Base-by-base conservation (phyloP, 169 alveolate species). In the Plasmodium reichenowi region DNA sequence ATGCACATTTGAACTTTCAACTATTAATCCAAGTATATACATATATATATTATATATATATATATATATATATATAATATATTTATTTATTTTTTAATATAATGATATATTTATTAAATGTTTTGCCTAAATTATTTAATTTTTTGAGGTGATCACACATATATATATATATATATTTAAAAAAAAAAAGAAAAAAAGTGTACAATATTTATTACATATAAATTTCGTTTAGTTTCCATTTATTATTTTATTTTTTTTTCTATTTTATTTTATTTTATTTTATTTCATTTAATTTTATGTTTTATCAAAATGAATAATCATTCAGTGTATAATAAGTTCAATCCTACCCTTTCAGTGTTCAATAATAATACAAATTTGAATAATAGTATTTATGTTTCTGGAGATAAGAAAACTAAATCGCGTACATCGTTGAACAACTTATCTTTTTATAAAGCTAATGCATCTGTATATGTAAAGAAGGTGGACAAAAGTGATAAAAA, bases 301-400 rank as follows among this genome's bases (percentile, higher is more conserved):
- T 26, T 3, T 2, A 26, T 26, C 3, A 83, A 54, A 68, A 83
- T 83, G 91, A 83, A 83, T 43, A 83, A 83, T 73, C 91, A 83
- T 26, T 83, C 91, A n/a, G 91, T 83, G 68, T 83, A 83, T 58
- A 75, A 75, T 63, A 83, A 83, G 54, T 83, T 83, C 52, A 83
- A 68, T 50, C 43, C 91, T 22, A 68, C 91, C 0, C 60, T 83
- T 54, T 83, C 91, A 15, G 91, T 83, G 72, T 83, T 83, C 50
- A 83, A 83, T 26, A 66, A 66, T 50, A 70, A 70, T 66, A 22
- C 56, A 10, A 83, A 67, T 60, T 59, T 83, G 29, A 83, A 83
- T 60, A 83, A 22, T 48, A 83, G 91, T 67, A 24, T 83, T 38
- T 83, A 83, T 68, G 45, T 83, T 68, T 68, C 91, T 2, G 85